Base-by-base conservation (phyloP, 2,329 filamentous ascomycete species). In the Camillea tinctor region DNA sequence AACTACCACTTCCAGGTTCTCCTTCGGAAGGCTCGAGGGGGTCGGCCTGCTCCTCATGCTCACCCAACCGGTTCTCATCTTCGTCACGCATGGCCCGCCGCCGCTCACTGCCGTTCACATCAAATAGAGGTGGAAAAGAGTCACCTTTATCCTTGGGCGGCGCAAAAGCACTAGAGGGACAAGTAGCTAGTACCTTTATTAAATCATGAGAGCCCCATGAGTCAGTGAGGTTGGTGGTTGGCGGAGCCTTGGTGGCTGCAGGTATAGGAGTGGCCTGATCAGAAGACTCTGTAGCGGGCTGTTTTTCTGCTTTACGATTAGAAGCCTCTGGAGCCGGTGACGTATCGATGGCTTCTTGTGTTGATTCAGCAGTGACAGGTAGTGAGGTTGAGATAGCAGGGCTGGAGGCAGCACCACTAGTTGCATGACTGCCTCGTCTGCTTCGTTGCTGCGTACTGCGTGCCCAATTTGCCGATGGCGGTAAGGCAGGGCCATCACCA, bases 391-490 rank as follows among this genome's bases (percentile, higher is more conserved):
- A 88, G n/a, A 88, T 83, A 44, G 90, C 89, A 52, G 94, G 93
- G 72, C 93, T 97, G 2, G 92, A 89, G 23, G 91, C 88, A 20
- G 91, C 90, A 64, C 86, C 88, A 70, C 90, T 96, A 0, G 91
- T 93, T 30, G 91, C 89, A 66, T 93, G 86, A 69, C 93, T 97
- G 61, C 86, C 91, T 67, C 84, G 86, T 69, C 87, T 87, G 75
- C 85, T 92, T 60, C 82, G 83, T 65, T 83, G 85, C 75, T 80
- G 86, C 59, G 88, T 80, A 71, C 88, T 85, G 72, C 87, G 80
- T 79, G 94, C 95, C 95, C 95, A 99, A 71, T 89, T 97, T 4
- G 94, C 95, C 3, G 93, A 93, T 1, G 93, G 92, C 2, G 95
- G 96, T 50, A 99, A 80, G n/a, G 93, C 95, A 48, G 95, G 93